Conservation (phyloP, 2,329 filamentous ascomycete species). For the Zelopaecilomyces penicillatus region DNA sequence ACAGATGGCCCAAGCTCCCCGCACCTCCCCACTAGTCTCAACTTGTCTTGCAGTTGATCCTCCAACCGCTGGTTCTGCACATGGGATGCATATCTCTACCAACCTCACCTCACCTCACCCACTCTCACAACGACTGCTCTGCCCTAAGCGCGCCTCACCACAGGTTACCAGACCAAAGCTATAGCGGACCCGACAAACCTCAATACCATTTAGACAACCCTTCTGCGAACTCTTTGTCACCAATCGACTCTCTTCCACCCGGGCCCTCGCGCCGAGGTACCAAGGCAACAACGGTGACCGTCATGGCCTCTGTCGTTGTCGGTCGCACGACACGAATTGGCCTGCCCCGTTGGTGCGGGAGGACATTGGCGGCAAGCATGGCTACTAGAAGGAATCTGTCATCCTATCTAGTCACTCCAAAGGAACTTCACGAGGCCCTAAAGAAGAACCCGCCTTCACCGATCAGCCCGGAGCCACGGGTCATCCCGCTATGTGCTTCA, state of each 20-base stretch:
- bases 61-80: background rate
- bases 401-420: conserved; percentile 79
- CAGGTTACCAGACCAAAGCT: conserved; percentile 5
- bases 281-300: conserved; percentile 2
- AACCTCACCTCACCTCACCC: background rate
- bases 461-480: conserved; percentile 71
- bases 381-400: conserved; percentile 43
- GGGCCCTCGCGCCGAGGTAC: background rate
- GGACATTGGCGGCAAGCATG: conserved; percentile 22
- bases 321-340: conserved; percentile 34
- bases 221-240: background rate
- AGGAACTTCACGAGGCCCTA: conserved; percentile 72
- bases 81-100: conserved; percentile 2
- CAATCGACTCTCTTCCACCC: background rate
- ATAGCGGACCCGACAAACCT: conserved; percentile 2
- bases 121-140: conserved; percentile 4
- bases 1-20: conserved; percentile 9
- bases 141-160: conserved; percentile 5
- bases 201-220: background rate
- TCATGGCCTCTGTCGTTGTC: conserved; percentile 36
- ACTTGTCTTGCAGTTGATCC: background rate
- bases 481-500: conserved; percentile 81
- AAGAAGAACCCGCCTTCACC: conserved; percentile 72
- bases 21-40: conserved; percentile 5
- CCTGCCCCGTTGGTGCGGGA: conserved; percentile 28